A percentile compares a stretch with the other conserved stretches of the same genome.
phyloP scores from a whole-genome alignment of 2,329 filamentous ascomycete genomes.

The Tothia fuscella region DNA sequence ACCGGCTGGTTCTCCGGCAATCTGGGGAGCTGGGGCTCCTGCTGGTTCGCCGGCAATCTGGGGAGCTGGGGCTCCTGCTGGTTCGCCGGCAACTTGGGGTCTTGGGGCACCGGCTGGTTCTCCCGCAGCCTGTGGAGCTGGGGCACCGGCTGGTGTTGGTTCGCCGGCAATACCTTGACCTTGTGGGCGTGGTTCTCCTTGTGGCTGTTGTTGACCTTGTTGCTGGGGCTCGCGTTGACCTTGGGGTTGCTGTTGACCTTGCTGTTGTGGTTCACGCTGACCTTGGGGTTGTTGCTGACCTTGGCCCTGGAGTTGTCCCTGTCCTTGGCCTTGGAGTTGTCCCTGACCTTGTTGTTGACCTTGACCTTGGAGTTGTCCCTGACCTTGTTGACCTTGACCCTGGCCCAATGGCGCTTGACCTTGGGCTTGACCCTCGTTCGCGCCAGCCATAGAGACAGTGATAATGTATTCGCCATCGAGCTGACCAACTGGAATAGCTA shows the following conservation, averaged over 20 bases:
- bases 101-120: not conserved
- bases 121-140: not conserved
- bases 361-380: conserved; percentile 10
- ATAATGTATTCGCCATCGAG: conserved; percentile 27
- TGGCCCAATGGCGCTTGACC: not conserved
- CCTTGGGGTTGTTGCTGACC: conserved; percentile 1
- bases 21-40: not conserved
- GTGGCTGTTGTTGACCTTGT: not conserved
- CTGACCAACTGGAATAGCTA: conserved; percentile 24
- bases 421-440: conserved; percentile 6
- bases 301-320: conserved; percentile 11
- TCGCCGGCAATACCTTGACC: not conserved
- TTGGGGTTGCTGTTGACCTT: not conserved
- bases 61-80: not conserved
- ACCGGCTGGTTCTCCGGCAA: not conserved
- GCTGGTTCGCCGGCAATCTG: not conserved
- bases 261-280: not conserved
- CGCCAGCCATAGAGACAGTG: conserved; percentile 17
- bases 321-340: not conserved
- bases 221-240: not conserved
- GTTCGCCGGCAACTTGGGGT: not conserved
- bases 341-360: not conserved
- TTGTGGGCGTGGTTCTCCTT: not conserved
- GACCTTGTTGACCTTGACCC: conserved; percentile 11
- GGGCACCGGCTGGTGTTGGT: not conserved